Base-by-base conservation (phyloP, 192 early-diverging fungal species). In the Backusella parvicylindrica region DNA sequence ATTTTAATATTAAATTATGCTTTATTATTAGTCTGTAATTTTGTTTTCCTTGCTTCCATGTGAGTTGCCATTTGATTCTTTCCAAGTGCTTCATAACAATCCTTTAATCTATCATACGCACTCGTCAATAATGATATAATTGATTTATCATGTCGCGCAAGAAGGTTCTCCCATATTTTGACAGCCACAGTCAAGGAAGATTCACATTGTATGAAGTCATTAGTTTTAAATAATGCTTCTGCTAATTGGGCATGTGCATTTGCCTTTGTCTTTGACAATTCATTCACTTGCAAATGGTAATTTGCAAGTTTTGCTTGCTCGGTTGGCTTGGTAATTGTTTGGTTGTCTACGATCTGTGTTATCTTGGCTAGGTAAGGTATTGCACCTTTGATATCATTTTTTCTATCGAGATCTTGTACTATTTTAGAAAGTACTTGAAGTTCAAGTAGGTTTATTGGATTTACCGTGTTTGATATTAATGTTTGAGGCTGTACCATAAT, bases 361-460 rank as follows among this genome's bases (percentile, higher is more conserved):
- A 78, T 68, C 13, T 78, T 78, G 13, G 77, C 68, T 2, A 78
- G 43, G 49, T 72, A 78, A 18, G 77, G 77, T 23, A 78, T 72
- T 6, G 47, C 18, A 5, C 71, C 77, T 33, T 53, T 50, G 47
- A 66, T 66, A 49, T 78, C 66, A 12, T 72, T 64, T 15, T 64
- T 56, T 3, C 4, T 28, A 23, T 78, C 64, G 13, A 65, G 35
- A 32, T 47, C 40, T 15, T 28, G 12, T 7, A 77, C 64, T 26
- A 77, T 38, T 71, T 76, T 26, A n/a, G 37, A 41, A 11, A 76
- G 31, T 2, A 66, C 69, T 30, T 76, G 53, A 5, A 76, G 60
- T 31, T 77, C 68, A 21, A 70, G 23, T 0, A 77, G 36, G 23
- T 72, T 65, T 21, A 64, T 33, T 30, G 70, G 53, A n/a, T 71